Evolutionary conservation across 495 filamentous ascomycete species (phyloP), one percentile per base, ranked within the genome.

Genomic region (Hyaloscypha finlandica): DNA sequence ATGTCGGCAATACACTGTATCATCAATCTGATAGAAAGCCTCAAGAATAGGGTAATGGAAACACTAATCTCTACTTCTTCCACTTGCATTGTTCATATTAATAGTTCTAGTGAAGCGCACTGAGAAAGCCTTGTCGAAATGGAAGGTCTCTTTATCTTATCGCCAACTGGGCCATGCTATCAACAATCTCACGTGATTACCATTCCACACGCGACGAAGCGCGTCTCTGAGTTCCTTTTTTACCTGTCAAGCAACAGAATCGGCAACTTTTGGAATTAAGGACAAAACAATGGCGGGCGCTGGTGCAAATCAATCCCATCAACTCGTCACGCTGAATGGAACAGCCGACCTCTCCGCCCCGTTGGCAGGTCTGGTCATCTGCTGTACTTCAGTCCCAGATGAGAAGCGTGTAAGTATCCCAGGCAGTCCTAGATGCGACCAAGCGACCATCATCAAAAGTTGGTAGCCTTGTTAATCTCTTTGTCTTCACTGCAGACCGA

Each of bases 301-400:
- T 39, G 32, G 45, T 53, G 61, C 29, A n/a, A n/a, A 31, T 63
- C 4, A 45, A 60, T 57, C 64, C n/a, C 61, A 32, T 25, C 48
- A 61, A 29, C 30, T 29, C 14, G 42, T 67, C 29, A 37, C 62
- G 1, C 6, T 71, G 14, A 65, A 67, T 65, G 69, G 61, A 14
- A 25, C 37, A 35, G 56, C 62, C 16, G 69, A 71, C 39, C 20
- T 30, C 58, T 79, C 84, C n/a, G 81, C 80, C 59, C 94, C 95
- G 59, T 88, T 99, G 68, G 79, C 80, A 64, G 92, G 93, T 61
- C 87, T 92, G 59, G 86, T 97, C 59, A 81, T 99, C 67, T 99
- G 95, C 81, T 97, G 93, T 77, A 99, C 95, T 29, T 91, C 89
- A 33, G 88, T 99, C 52, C 80, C 89, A 29, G 83, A 90, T 45